Conservation (phyloP, 2,329 filamentous ascomycete genomes). For the Geosmithia flava region DNA sequence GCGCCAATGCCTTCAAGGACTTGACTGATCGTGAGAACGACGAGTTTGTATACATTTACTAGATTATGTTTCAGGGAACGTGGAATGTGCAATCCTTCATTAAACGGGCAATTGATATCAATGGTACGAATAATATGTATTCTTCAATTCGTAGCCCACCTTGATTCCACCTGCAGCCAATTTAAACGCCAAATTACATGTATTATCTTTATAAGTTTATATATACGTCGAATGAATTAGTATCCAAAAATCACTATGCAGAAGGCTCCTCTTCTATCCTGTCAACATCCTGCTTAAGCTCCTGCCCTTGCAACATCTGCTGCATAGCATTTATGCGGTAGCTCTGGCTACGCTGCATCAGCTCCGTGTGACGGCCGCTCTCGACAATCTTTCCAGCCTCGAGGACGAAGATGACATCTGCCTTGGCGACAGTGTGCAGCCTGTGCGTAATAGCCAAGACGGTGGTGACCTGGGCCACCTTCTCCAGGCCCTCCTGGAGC, state of each 20-base stretch:
- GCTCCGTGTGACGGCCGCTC: slow-evolving; percentile 7
- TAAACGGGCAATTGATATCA: too few relatives aligned
- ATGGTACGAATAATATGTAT: too few relatives aligned
- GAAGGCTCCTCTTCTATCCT: not conserved
- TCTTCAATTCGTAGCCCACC: not conserved
- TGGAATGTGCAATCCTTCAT: too few relatives aligned
- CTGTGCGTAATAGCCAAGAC: slow-evolving; percentile 31
- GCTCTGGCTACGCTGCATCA: slow-evolving; percentile 13
- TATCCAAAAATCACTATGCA: not conserved
- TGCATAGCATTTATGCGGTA: slow-evolving; percentile 19
- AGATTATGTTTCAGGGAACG: not conserved
- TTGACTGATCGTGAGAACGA: slow-evolving; percentile 55
- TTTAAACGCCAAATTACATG: not conserved
- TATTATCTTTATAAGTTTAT: not conserved
- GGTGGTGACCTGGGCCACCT: slow-evolving; percentile 24
- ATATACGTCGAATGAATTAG: not conserved
- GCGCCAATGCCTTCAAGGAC: slow-evolving; percentile 43
- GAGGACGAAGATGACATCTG: slow-evolving; percentile 29
- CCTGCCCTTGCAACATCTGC: slow-evolving; percentile 12
- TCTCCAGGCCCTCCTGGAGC: slow-evolving; percentile 46
- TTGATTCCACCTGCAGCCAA: not conserved
- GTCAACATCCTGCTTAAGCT: not conserved
- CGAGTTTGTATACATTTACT: slow-evolving; percentile 55
- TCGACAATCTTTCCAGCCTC: slow-evolving; percentile 25
- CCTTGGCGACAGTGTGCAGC: slow-evolving; percentile 28